phyloP scores from a whole-genome alignment of 805 yeast species.

The Cyberlindnera subsufficiens region DNA sequence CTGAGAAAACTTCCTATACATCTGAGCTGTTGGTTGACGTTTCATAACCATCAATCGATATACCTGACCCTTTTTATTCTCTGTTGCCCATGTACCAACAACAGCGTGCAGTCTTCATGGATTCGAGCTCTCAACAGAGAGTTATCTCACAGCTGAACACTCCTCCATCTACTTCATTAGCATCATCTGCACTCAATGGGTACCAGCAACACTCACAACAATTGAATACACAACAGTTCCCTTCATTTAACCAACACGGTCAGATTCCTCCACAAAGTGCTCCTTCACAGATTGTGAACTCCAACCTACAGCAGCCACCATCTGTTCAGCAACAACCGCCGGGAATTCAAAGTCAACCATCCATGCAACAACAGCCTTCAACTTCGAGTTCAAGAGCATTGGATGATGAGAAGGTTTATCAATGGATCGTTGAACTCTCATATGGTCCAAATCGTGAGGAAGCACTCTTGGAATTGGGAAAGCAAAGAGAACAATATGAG shows the following conservation, averaged over 20 bases:
- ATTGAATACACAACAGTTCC: constrained; percentile 13
- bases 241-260: constrained; percentile 9
- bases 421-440: constrained; percentile 85
- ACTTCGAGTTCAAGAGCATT: constrained; percentile 35
- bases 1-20: too few species aligned
- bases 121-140: constrained; percentile 8
- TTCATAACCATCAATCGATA: too few species aligned
- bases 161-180: constrained; percentile 1
- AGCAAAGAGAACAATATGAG: constrained; percentile 90
- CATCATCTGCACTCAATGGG: constrained; percentile 3
- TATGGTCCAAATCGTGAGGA: constrained; percentile 90
- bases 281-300: constrained; percentile 4
- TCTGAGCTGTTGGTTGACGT: too few species aligned
- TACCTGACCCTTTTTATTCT: too few species aligned
- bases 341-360: constrained; percentile 6
- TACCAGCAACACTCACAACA: constrained; percentile 6
- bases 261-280: constrained; percentile 10
- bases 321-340: constrained; percentile 4
- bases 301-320: constrained; percentile 11
- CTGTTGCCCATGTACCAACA: not conserved
- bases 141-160: constrained; percentile 4
- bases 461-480: constrained; percentile 86
- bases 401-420: constrained; percentile 78
- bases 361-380: constrained; percentile 8
- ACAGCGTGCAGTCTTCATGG: constrained; percentile 19